These are phyloP conservation scores for Lachnellula subtilissima DNA, from an alignment of 2,329 filamentous ascomycete genomes.

Conservation along the genomic window DNA sequence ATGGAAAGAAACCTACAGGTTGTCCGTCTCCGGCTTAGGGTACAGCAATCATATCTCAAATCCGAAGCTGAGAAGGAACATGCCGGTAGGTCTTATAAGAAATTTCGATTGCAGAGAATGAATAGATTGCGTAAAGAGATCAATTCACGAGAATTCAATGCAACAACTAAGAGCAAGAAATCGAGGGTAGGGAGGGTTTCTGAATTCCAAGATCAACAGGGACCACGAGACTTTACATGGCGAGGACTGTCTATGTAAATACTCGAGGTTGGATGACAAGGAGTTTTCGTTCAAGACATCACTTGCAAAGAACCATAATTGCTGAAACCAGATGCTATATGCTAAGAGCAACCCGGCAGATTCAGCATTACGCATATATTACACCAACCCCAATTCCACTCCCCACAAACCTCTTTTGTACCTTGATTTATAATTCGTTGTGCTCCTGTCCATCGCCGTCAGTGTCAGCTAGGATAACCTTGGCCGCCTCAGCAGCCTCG, in stretches of 20 bases:
- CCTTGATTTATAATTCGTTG: conserved; percentile 49
- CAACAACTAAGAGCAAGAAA: neutral
- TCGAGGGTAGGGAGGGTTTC: neutral
- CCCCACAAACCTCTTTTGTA: neutral
- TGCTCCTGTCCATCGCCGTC: conserved; percentile 53
- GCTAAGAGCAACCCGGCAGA: neutral
- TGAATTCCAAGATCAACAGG: too few relatives aligned
- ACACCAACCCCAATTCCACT: conserved; percentile 8
- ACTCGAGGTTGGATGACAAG: neutral
- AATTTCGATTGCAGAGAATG: too few relatives aligned
- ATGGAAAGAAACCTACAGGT: too few relatives aligned
- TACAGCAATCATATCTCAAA: too few relatives aligned
- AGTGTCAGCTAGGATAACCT: conserved; percentile 48
- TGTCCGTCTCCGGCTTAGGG: too few relatives aligned
- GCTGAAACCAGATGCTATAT: neutral
- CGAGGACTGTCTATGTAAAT: neutral
- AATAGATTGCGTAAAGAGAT: too few relatives aligned
- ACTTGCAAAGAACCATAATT: neutral
- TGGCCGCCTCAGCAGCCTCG: conserved; percentile 48
- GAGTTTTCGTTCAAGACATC: neutral
- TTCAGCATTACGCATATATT: neutral
- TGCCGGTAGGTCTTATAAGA: too few relatives aligned
- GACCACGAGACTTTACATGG: too few relatives aligned
- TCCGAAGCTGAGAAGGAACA: too few relatives aligned
- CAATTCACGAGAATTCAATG: too few relatives aligned